Conservation (phyloP, 1,139 yeast species). For the Candida sanyaensis region DNA sequence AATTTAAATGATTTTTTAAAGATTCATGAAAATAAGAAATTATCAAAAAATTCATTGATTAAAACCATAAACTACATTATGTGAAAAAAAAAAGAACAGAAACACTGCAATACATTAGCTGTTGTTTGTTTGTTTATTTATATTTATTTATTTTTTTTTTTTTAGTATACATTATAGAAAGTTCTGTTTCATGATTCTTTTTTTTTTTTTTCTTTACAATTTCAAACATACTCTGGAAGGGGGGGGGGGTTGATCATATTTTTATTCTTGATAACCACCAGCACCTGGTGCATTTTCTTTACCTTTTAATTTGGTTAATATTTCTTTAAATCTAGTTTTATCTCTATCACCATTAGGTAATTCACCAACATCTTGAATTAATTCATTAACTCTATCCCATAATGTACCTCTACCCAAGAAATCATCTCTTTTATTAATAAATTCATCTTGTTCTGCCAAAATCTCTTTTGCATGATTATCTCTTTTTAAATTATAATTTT, state of each 20-base stretch:
- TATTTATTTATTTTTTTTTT: not conserved
- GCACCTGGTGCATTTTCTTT: constrained; percentile 74
- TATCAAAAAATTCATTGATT: constrained; percentile 22
- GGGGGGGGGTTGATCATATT: not conserved
- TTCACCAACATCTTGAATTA: constrained; percentile 47
- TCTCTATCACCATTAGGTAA: constrained; percentile 53
- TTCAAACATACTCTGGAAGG: no score
- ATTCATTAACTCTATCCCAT: constrained; percentile 80
- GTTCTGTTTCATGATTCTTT: no score
- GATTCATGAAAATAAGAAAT: constrained; percentile 16
- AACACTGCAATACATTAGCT: no score
- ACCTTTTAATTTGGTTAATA: constrained; percentile 64
- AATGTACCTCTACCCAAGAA: constrained; percentile 77
- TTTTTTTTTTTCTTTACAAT: no score
- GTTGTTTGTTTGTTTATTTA: not conserved
- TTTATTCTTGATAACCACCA: constrained; percentile 28
- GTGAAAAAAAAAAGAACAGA: not conserved
- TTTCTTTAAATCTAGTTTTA: constrained; percentile 70
- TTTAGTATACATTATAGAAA: not conserved
- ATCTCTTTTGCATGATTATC: constrained; percentile 70
- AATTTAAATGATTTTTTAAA: constrained; percentile 37
- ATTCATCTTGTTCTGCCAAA: constrained; percentile 67
- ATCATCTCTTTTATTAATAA: constrained; percentile 74
- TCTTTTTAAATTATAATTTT: constrained; percentile 84
- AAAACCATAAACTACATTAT: constrained; percentile 23